Evolutionary conservation across 768 basidiomycete species (phyloP).

Genomic region (Termitomyces sp.): DNA sequence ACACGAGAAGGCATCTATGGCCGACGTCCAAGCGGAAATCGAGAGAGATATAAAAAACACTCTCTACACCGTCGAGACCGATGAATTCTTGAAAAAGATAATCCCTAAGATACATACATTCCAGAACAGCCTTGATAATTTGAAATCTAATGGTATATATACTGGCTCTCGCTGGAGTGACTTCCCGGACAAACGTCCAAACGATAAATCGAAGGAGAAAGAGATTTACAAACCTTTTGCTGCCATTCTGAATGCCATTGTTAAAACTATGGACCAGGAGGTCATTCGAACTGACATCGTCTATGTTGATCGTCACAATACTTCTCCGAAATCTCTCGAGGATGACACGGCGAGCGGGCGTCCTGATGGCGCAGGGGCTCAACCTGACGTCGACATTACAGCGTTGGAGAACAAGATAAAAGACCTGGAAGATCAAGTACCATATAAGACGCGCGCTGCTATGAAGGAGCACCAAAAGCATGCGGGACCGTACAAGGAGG

Average conservation of each 20-base stretch:
- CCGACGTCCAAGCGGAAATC: too few relatives aligned
- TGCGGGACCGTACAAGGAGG: too few relatives aligned
- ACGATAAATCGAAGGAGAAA: too few relatives aligned
- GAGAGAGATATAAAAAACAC: not conserved
- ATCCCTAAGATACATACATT: not conserved
- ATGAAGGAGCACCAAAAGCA: too few relatives aligned
- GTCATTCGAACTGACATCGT: not conserved
- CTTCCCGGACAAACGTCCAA: not conserved
- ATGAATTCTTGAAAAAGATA: not conserved
- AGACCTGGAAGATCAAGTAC: too few relatives aligned
- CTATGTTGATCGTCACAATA: not conserved
- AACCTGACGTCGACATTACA: not conserved
- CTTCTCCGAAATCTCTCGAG: not conserved
- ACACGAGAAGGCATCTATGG: too few relatives aligned
- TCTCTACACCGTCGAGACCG: not conserved
- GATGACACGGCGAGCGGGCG: not conserved
- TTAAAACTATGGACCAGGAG: not conserved
- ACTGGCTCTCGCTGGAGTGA: not conserved
- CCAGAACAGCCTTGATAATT: not conserved
- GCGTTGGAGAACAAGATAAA: not conserved
- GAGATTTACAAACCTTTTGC: not conserved
- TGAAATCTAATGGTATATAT: not conserved
- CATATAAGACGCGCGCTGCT: too few relatives aligned
- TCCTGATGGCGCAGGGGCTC: not conserved
- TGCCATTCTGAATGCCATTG: not conserved